These are phyloP conservation scores for Whalleya microplaca DNA, from an alignment of 2,329 filamentous ascomycete species.

Conservation along the genomic window DNA sequence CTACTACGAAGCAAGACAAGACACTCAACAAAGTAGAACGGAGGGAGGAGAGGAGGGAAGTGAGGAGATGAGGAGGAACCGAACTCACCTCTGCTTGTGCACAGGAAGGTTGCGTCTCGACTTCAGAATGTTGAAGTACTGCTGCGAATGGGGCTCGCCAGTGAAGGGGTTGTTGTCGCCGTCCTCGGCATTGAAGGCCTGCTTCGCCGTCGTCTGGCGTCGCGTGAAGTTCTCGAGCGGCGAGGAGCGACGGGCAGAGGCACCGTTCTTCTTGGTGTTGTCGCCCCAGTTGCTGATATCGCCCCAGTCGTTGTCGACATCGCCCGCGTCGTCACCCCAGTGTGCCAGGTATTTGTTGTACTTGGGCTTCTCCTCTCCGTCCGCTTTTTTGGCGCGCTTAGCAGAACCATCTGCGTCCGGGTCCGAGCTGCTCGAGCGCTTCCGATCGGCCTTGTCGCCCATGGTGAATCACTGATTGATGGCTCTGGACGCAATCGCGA, in stretches of 20 bases:
- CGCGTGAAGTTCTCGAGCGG: conserved; percentile 70
- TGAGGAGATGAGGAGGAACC: conserved; percentile 30
- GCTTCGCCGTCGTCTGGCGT: conserved; percentile 77
- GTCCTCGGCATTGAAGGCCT: conserved; percentile 77
- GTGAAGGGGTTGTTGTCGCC: conserved; percentile 86
- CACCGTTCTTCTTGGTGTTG: conserved; percentile 45
- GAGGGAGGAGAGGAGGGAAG: neutral
- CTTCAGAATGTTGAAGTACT: conserved; percentile 90
- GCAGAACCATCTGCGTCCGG: conserved; percentile 25
- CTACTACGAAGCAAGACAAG: too few species aligned
- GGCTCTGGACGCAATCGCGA: conserved; percentile 21
- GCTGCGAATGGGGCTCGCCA: conserved; percentile 71
- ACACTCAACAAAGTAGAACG: too few species aligned
- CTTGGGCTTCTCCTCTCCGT: conserved; percentile 37
- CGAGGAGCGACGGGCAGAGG: conserved; percentile 33
- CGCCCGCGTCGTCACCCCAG: too few species aligned
- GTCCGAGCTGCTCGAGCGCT: conserved; percentile 32
- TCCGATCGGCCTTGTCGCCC: conserved; percentile 21
- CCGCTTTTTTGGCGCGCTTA: conserved; percentile 36
- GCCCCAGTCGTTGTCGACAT: too few species aligned
- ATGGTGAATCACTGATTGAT: conserved; percentile 24
- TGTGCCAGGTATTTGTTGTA: conserved; percentile 92
- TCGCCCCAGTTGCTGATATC: too few species aligned
- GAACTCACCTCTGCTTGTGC: conserved; percentile 85
- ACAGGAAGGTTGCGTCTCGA: conserved; percentile 85